Percentiles rank a stretch among this genome's conserved stretches.
phyloP scores from a whole-genome alignment of 2,329 filamentous ascomycete species.

The Pestalotiopsis sp. region DNA sequence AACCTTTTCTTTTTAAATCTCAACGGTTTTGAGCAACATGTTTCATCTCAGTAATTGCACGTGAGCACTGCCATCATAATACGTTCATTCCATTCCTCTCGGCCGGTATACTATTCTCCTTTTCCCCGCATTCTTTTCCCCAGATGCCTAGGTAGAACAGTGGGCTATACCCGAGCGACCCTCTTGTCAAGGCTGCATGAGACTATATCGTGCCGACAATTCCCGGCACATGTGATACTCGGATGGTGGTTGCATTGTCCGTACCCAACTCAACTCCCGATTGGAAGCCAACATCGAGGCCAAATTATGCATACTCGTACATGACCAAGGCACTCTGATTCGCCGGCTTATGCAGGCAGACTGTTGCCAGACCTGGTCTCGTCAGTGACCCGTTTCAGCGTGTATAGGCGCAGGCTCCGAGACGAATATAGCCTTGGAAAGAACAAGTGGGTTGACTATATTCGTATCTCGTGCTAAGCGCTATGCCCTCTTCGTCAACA shows the following conservation, averaged over 20 bases:
- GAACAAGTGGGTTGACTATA: too few relatives aligned
- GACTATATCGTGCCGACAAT: not conserved
- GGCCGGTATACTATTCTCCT: not conserved
- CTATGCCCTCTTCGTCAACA: too few relatives aligned
- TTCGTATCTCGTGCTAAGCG: too few relatives aligned
- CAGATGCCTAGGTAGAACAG: not conserved
- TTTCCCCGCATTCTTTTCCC: not conserved
- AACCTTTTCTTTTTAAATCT: not conserved
- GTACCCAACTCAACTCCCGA: not conserved
- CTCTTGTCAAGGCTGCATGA: not conserved
- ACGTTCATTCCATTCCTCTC: not conserved
- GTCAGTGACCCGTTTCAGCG: too few relatives aligned
- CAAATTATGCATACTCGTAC: not conserved
- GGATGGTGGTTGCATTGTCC: not conserved
- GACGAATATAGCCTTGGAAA: too few relatives aligned
- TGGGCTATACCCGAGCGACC: not conserved
- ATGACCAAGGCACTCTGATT: not conserved
- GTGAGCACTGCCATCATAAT: too few relatives aligned
- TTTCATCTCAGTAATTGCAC: not conserved
- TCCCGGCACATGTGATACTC: not conserved
- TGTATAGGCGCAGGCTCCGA: too few relatives aligned
- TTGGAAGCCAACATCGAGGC: not conserved
- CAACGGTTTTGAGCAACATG: not conserved
- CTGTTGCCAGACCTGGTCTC: not conserved
- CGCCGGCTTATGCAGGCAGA: not conserved